Evolutionary conservation across 192 early-diverging fungal genomes (phyloP), one percentile per base, ranked within the genome.

Genomic region (Backusella psychrophila): DNA sequence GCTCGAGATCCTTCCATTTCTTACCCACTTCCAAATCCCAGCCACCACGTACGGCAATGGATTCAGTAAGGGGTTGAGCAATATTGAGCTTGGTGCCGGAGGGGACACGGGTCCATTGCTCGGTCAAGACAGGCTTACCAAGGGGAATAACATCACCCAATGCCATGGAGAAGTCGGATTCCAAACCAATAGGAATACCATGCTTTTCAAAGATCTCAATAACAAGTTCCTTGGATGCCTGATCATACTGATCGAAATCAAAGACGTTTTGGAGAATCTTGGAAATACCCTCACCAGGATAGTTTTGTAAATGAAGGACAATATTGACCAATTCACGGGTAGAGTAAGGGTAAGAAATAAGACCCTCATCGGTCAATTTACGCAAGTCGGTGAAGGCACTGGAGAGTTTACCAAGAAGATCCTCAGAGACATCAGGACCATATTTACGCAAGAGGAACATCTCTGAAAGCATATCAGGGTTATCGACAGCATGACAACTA

Each of bases 301-400:
- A 95, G 33, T 75, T 78, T 81, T 94, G 88, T 85, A 93, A 86
- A 78, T 95, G 94, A 66, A 85, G 84, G 17, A 93, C 93, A 69
- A 95, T 85, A 66, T 94, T 93, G 12, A 95, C 90, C 31, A 95
- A 75, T 75, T 95, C 94, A 73, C 94, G 87, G 19, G 91, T 89
- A 14, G 94, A 95, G 80, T 95, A 95, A 38, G 94, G 94, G 69
- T 95, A 95, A 9, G 86, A 89, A 15, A 95, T 89, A 26, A 93
- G 70, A 31, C 92, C 92, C 73, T 94, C 91, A 71, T 95, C 92
- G 3, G 92, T 90, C 3, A 91, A 77, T 6, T 83, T 84, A 36
- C 94, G 85, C 11, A 95, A 75, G 53, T 95, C 93, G 17, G 86
- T 87, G 74, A 95, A 95, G 6, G 92, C 91, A 21, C 82, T 82